Conservation (phyloP, 2,329 filamentous ascomycete genomes). For the Lojkania enalia region DNA sequence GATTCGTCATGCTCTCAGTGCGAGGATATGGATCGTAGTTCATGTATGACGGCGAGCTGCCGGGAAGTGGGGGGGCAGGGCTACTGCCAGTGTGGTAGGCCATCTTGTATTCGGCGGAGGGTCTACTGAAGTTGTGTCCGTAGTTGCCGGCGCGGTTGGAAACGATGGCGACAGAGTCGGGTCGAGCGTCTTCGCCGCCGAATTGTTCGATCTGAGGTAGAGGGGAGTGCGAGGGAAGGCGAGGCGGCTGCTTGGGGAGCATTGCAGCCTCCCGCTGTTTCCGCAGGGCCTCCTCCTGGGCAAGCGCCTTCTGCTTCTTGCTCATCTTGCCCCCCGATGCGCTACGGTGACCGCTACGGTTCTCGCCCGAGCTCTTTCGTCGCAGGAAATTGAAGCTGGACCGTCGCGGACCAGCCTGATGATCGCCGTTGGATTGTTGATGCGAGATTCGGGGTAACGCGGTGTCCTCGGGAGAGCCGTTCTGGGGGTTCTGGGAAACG, state of each 20-base stretch:
- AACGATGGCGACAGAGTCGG: constrained; percentile 64
- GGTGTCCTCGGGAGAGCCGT: constrained; percentile 35
- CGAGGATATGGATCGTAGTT: constrained; percentile 77
- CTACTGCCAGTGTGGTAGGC: constrained; percentile 36
- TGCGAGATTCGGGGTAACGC: constrained; percentile 13
- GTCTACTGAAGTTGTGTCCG: constrained; percentile 41
- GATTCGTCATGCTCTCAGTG: constrained; percentile 94
- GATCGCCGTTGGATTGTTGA: constrained; percentile 24
- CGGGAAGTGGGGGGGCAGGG: constrained; percentile 58
- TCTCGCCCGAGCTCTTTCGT: constrained; percentile 38
- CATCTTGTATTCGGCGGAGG: constrained; percentile 41
- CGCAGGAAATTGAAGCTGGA: constrained; percentile 45
- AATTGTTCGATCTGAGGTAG: constrained; percentile 59
- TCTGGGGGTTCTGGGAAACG: constrained; percentile 16
- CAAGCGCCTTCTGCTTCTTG: constrained; percentile 60
- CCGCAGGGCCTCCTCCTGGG: constrained; percentile 57
- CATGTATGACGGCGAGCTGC: constrained; percentile 48
- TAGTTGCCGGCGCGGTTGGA: constrained; percentile 57
- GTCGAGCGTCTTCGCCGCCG: constrained; percentile 64
- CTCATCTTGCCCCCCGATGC: constrained; percentile 48
- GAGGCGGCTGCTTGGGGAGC: constrained; percentile 63
- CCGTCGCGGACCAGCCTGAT: constrained; percentile 21
- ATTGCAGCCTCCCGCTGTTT: constrained; percentile 59
- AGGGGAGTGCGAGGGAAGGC: constrained; percentile 55
- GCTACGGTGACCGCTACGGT: constrained; percentile 29